Evolutionary conservation across 257 asterid genomes (phyloP).

Genomic region (Henckelia pumila): DNA sequence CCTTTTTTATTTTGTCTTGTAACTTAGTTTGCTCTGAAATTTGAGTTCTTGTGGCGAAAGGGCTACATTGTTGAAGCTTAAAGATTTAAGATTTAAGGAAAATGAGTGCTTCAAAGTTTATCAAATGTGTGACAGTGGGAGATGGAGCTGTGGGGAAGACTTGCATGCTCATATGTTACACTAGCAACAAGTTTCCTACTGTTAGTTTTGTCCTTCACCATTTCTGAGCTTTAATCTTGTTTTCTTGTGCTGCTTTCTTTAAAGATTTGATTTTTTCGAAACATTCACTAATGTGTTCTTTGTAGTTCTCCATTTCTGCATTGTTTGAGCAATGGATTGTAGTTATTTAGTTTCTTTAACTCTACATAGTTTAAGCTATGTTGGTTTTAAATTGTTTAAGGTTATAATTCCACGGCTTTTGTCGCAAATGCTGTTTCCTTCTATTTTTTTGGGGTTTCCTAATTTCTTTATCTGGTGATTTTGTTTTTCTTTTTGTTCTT

Average conservation of each 20-base stretch:
- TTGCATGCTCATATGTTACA: slow-evolving; percentile 96
- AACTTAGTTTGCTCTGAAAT: slow-evolving; percentile 5
- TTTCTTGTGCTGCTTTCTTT: neutral
- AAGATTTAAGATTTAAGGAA: slow-evolving; percentile 14
- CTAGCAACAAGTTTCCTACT: slow-evolving; percentile 94
- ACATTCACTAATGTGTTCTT: neutral
- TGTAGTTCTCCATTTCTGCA: neutral
- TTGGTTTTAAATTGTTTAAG: slow-evolving; percentile 3
- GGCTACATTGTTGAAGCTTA: slow-evolving; percentile 20
- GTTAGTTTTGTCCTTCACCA: slow-evolving; percentile 39
- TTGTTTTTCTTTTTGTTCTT: neutral
- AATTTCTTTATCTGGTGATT: neutral
- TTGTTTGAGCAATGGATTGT: neutral
- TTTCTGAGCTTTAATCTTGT: neutral
- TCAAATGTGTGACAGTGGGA: slow-evolving; percentile 94
- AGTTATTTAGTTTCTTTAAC: neutral
- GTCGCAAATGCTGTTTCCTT: neutral
- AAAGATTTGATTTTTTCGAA: slow-evolving; percentile 7
- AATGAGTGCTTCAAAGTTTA: slow-evolving; percentile 97
- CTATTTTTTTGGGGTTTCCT: neutral
- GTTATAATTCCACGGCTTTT: neutral
- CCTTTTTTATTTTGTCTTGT: slow-evolving; percentile 20
- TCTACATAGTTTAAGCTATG: neutral
- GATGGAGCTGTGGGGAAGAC: slow-evolving; percentile 99
- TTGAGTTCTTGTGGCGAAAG: neutral